phyloP scores from a whole-genome alignment of 257 asterid species.

The Salvia hispanica region DNA sequence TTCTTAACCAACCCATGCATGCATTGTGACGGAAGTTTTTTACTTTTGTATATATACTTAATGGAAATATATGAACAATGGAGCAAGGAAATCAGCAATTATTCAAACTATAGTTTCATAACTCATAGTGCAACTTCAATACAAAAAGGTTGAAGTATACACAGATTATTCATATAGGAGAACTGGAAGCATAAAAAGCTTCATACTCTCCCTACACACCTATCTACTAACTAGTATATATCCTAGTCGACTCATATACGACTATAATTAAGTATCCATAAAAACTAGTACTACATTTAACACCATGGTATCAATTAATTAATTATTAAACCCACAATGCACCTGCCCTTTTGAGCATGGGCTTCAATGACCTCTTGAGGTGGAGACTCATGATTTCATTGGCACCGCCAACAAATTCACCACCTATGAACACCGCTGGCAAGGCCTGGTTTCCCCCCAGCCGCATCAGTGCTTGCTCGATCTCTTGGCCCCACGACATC shows the following conservation, averaged over 20 bases:
- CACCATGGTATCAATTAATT: too few species aligned
- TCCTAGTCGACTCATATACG: too few species aligned
- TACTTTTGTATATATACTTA: neutral
- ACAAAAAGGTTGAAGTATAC: constrained; percentile 33
- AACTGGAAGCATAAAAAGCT: constrained; percentile 31
- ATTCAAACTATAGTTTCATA: constrained; percentile 19
- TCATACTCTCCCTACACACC: constrained; percentile 36
- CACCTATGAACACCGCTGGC: constrained; percentile 78
- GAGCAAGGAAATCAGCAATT: neutral
- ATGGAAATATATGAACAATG: neutral
- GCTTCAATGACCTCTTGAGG: constrained; percentile 57
- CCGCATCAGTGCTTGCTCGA: constrained; percentile 62
- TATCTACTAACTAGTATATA: neutral
- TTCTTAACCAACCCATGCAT: too few species aligned
- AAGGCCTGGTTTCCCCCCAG: constrained; percentile 55
- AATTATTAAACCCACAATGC: constrained; percentile 57
- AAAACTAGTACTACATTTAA: too few species aligned
- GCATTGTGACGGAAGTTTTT: too few species aligned
- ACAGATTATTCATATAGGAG: constrained; percentile 30
- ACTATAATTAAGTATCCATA: too few species aligned
- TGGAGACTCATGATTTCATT: constrained; percentile 81
- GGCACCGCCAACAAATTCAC: constrained; percentile 68
- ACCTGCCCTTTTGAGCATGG: constrained; percentile 76
- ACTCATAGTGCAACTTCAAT: constrained; percentile 32
- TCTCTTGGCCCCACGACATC: constrained; percentile 57